A percentile compares a stretch with the other conserved stretches of the same genome.
Evolutionary conservation across 129 eudicot species (phyloP).

Genomic region (Flaveria sonorensis): DNA sequence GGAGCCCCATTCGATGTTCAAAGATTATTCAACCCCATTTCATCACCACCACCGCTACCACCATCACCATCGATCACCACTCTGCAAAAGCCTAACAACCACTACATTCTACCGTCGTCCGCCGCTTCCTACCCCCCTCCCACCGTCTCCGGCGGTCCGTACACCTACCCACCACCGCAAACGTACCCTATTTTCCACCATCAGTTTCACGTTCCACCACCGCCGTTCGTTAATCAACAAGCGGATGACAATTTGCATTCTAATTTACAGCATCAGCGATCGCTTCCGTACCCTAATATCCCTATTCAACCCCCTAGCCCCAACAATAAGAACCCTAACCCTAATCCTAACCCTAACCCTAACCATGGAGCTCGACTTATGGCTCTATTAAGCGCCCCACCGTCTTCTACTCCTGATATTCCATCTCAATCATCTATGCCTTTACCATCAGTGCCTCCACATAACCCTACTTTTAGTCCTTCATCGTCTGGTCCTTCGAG

Average conservation of each 20-base stretch:
- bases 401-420: slow-evolving; percentile 40
- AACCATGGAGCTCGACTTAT: slow-evolving; percentile 75
- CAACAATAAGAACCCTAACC: slow-evolving; percentile 30
- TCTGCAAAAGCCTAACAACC: slow-evolving; percentile 58
- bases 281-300: slow-evolving; percentile 69
- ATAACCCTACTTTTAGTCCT: slow-evolving; percentile 35
- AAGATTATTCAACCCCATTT: slow-evolving; percentile 51
- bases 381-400: slow-evolving; percentile 67
- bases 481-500: slow-evolving; percentile 51
- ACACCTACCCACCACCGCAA: slow-evolving; percentile 52
- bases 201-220: slow-evolving; percentile 33
- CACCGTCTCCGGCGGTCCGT: slow-evolving; percentile 49
- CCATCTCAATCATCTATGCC: slow-evolving; percentile 42
- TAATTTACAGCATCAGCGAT: slow-evolving; percentile 66
- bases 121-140: slow-evolving; percentile 60
- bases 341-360: slow-evolving; percentile 35
- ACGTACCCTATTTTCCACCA: slow-evolving; percentile 37
- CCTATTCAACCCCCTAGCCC: slow-evolving; percentile 64
- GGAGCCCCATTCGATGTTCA: slow-evolving; percentile 59
- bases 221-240: slow-evolving; percentile 32
- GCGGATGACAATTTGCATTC: slow-evolving; percentile 32
- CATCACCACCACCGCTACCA: slow-evolving; percentile 39
- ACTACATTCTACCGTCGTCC: slow-evolving; percentile 24
- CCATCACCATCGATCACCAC: not conserved
- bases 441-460: slow-evolving; percentile 34